phyloP scores from a whole-genome alignment of 169 alveolate genomes.

The Plasmodium cynomolgi region DNA sequence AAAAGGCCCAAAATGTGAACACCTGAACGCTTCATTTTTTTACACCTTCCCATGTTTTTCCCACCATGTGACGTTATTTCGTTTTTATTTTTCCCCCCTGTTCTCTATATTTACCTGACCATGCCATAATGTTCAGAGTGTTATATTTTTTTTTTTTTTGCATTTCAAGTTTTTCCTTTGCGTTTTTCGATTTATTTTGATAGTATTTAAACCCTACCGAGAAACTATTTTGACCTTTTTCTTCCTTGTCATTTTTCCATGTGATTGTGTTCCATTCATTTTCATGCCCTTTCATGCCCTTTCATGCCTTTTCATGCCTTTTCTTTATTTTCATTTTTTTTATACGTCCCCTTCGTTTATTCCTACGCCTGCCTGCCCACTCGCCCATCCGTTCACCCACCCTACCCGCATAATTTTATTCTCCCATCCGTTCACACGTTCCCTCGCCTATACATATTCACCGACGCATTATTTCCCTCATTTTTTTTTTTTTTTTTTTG shows the following conservation, averaged over 20 bases:
- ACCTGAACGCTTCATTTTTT: background rate
- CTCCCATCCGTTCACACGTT: background rate
- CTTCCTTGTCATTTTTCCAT: constrained; percentile 8
- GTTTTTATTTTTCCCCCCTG: constrained; percentile 4
- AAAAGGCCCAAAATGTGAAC: background rate
- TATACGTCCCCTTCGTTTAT: background rate
- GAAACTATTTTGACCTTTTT: background rate
- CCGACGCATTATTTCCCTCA: background rate
- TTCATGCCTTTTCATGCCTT: too few species aligned
- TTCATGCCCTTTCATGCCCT: background rate
- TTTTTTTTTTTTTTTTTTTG: constrained; percentile 5
- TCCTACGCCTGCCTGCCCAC: background rate
- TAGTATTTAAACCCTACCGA: constrained; percentile 2
- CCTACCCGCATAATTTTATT: background rate
- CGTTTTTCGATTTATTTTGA: constrained; percentile 19
- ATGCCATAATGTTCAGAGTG: background rate
- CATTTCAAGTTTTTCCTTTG: background rate
- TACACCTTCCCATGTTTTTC: constrained; percentile 31
- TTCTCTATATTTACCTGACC: constrained; percentile 17
- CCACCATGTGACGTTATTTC: background rate
- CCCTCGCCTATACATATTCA: background rate
- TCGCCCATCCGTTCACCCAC: background rate
- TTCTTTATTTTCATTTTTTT: background rate
- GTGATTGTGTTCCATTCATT: constrained; percentile 3
- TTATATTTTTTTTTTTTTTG: constrained; percentile 7